phyloP scores from a whole-genome alignment of 192 early-diverging fungal genomes.

The Obelidium mucronatum region DNA sequence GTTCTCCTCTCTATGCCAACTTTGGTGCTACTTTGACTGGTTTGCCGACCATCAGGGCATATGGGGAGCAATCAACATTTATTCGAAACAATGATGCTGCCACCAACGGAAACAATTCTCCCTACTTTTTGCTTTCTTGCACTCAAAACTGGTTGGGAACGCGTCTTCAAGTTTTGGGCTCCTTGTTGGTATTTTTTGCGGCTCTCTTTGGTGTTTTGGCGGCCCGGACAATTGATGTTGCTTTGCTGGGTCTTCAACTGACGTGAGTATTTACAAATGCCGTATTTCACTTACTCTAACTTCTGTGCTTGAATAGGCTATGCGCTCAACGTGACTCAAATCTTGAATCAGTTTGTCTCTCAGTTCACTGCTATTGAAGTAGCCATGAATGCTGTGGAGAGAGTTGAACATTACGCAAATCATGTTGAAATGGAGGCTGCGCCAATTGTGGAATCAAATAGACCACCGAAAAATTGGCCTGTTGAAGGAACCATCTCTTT shows the following conservation, averaged over 20 bases:
- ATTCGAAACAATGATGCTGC: slow-evolving; percentile 50
- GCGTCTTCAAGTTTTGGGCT: slow-evolving; percentile 82
- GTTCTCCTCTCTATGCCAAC: slow-evolving; percentile 80
- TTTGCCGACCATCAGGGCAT: slow-evolving; percentile 53
- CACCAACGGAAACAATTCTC: slow-evolving; percentile 79
- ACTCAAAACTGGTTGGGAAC: slow-evolving; percentile 75
- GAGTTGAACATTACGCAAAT: slow-evolving; percentile 82
- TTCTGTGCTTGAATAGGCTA: slow-evolving; percentile 81
- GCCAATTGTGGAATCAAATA: slow-evolving; percentile 37
- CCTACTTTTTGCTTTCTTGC: slow-evolving; percentile 76
- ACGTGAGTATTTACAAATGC: slow-evolving; percentile 7
- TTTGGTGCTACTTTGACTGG: slow-evolving; percentile 77
- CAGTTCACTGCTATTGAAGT: slow-evolving; percentile 73
- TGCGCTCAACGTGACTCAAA: slow-evolving; percentile 78
- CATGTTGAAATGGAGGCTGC: slow-evolving; percentile 53
- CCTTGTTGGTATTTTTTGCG: slow-evolving; percentile 76
- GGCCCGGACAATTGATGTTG: neutral
- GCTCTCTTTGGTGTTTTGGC: slow-evolving; percentile 72
- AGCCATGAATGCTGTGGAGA: slow-evolving; percentile 73
- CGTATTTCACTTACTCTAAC: slow-evolving; percentile 64
- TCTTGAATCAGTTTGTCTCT: slow-evolving; percentile 80
- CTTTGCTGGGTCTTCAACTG: slow-evolving; percentile 2
- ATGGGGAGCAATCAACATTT: slow-evolving; percentile 46
- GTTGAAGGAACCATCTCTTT: slow-evolving; percentile 70
- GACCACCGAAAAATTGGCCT: slow-evolving; percentile 62